Percentiles rank a stretch among this genome's conserved stretches.
These are phyloP conservation scores for Tulasnella sp. DNA, from an alignment of 768 basidiomycete genomes.

Conservation along the genomic window DNA sequence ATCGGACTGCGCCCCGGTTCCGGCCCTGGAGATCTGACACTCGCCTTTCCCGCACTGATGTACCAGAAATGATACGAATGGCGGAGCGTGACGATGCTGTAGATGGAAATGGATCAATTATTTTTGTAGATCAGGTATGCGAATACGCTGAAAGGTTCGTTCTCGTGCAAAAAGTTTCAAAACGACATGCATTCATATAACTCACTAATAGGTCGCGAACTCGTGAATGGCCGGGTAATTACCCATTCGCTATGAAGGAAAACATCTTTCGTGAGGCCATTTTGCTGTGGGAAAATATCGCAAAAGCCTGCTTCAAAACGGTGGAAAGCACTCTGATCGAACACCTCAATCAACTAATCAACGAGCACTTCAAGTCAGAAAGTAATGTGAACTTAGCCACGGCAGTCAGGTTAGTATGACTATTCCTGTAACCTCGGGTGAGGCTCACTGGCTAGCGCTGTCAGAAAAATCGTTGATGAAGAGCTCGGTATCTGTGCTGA, in stretches of 20 bases:
- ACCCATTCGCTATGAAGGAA: conserved; percentile 41
- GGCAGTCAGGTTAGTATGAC: neutral
- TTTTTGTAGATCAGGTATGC: conserved; percentile 19
- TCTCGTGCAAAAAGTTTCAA: neutral
- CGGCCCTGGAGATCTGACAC: conserved; percentile 33
- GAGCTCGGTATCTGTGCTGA: neutral
- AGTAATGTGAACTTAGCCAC: neutral
- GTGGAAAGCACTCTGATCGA: neutral
- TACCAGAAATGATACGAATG: too few species aligned
- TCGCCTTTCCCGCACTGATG: conserved; percentile 28
- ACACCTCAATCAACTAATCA: neutral
- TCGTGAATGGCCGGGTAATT: conserved; percentile 54
- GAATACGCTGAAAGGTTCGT: conserved; percentile 18
- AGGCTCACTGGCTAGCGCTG: too few species aligned
- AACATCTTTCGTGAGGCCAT: conserved; percentile 8
- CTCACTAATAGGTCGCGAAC: conserved; percentile 42
- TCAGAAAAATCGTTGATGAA: too few species aligned
- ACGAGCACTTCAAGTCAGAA: neutral
- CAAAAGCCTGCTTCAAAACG: conserved; percentile 4
- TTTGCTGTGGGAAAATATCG: conserved; percentile 2
- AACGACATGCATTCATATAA: neutral
- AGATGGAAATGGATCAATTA: too few species aligned
- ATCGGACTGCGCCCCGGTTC: conserved; percentile 45
- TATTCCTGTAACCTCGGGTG: too few species aligned
- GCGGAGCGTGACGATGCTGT: too few species aligned